Percentiles rank a stretch among this genome's conserved stretches.
phyloP scores from a whole-genome alignment of 177 flowering plant genomes.

The Telopea speciosissima region DNA sequence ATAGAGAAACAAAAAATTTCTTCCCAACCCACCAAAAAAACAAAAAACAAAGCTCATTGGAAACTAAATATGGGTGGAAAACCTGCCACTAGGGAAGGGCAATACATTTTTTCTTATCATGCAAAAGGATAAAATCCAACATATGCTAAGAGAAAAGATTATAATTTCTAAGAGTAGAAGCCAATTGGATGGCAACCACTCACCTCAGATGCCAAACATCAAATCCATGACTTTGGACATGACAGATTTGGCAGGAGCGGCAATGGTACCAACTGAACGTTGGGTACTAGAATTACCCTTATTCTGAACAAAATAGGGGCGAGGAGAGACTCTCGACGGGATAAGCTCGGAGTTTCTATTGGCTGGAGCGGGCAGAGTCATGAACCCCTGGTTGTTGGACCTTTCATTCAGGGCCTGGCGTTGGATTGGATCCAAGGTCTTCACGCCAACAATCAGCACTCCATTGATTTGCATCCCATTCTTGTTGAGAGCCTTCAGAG shows the following conservation, averaged over 20 bases:
- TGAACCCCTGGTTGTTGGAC: constrained; percentile 64
- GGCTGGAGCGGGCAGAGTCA: constrained; percentile 56
- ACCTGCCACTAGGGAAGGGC: neutral
- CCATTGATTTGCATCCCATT: constrained; percentile 88
- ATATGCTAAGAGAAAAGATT: neutral
- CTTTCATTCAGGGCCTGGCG: constrained; percentile 59
- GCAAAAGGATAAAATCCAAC: neutral
- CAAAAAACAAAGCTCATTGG: neutral
- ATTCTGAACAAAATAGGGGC: constrained; percentile 57
- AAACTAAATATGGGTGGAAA: too few relatives aligned
- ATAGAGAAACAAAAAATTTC: too few relatives aligned
- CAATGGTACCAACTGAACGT: constrained; percentile 68
- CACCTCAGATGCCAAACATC: neutral
- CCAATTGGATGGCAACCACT: neutral
- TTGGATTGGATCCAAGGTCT: constrained; percentile 74
- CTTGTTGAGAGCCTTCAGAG: constrained; percentile 76
- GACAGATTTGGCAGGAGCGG: constrained; percentile 36
- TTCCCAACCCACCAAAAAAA: too few relatives aligned
- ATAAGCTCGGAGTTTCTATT: constrained; percentile 35
- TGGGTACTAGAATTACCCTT: constrained; percentile 24
- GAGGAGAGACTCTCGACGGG: constrained; percentile 30
- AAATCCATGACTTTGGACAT: neutral
- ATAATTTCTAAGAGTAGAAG: neutral
- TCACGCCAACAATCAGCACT: constrained; percentile 85
- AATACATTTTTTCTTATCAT: neutral